Conservation (phyloP, 2,329 filamentous ascomycete species). For the Diaporthe aspalathi region DNA sequence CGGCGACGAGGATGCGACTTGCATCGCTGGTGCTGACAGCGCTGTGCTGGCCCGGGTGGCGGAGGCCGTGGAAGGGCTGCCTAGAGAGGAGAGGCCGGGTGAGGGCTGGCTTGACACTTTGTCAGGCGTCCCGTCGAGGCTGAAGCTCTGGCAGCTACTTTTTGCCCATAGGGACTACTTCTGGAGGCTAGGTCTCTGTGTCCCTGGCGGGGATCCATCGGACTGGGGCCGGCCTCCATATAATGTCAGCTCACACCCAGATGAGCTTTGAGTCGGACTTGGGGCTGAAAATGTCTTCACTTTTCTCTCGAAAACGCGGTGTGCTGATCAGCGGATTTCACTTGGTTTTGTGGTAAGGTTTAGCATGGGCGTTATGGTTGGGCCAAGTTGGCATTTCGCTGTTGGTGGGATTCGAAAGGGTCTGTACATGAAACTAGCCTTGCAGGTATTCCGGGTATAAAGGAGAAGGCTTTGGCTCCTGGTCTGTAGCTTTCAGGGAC, state of each 20-base stretch:
- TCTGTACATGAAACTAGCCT: neutral
- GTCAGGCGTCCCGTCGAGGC: slow-evolving; percentile 67
- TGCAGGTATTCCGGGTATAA: neutral
- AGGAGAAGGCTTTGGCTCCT: neutral
- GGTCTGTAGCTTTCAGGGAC: neutral
- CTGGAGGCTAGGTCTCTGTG: slow-evolving; percentile 89
- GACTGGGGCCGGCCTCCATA: slow-evolving; percentile 71
- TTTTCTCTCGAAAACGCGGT: neutral
- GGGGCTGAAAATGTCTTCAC: neutral
- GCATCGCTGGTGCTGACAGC: slow-evolving; percentile 72
- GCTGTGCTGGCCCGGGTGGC: slow-evolving; percentile 38
- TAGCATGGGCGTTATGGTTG: slow-evolving; percentile 22
- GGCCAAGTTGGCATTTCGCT: neutral
- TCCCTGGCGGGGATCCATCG: slow-evolving; percentile 80
- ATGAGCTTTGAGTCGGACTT: slow-evolving; percentile 52
- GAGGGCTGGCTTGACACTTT: slow-evolving; percentile 54
- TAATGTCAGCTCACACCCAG: slow-evolving; percentile 49
- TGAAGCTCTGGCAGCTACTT: slow-evolving; percentile 91
- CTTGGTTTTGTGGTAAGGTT: neutral
- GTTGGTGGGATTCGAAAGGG: neutral
- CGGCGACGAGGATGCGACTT: slow-evolving; percentile 77
- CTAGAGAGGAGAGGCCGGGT: neutral
- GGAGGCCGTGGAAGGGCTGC: slow-evolving; percentile 38
- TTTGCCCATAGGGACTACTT: slow-evolving; percentile 98
- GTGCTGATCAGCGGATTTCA: neutral